A percentile compares a stretch with the other conserved stretches of the same genome.
Evolutionary conservation across 805 yeast species (phyloP).

Genomic region (Metschnikowia colocasiae): DNA sequence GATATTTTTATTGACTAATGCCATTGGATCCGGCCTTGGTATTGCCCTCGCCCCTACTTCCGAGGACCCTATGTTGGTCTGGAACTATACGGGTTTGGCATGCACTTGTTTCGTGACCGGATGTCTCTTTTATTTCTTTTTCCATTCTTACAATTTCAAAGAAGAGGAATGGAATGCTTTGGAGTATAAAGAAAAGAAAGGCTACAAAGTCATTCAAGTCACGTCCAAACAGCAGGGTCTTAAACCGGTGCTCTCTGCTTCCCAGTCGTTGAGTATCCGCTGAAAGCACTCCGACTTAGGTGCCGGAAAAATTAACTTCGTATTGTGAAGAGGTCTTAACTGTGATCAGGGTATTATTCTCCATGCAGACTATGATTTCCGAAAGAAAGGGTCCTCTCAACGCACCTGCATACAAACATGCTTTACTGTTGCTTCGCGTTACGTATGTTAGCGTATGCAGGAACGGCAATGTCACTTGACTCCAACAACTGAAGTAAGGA

Average conservation of each 20-base stretch:
- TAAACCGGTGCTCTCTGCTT: slow-evolving; percentile 1
- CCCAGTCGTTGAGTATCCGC: slow-evolving; percentile 3
- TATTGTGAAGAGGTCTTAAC: no score
- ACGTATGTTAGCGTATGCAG: no score
- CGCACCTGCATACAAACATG: background rate
- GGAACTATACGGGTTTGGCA: slow-evolving; percentile 65
- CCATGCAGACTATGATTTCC: background rate
- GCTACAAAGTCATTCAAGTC: background rate
- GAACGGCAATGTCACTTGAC: no score
- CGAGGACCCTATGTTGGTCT: slow-evolving; percentile 62
- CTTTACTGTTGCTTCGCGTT: no score
- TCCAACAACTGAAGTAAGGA: no score
- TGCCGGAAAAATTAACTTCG: no score
- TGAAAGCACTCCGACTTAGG: background rate
- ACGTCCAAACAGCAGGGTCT: background rate
- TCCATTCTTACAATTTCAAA: slow-evolving; percentile 49
- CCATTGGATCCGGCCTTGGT: slow-evolving; percentile 72
- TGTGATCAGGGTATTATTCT: background rate
- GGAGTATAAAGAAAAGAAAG: slow-evolving; percentile 26
- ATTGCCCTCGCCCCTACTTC: slow-evolving; percentile 55
- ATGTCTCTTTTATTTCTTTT: slow-evolving; percentile 53
- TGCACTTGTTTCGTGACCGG: slow-evolving; percentile 58
- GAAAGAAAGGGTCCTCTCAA: background rate
- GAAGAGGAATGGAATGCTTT: slow-evolving; percentile 58
- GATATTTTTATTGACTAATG: slow-evolving; percentile 64